These are phyloP conservation scores for Striga asiatica DNA, from an alignment of 257 asterid genomes.

Conservation along the genomic window DNA sequence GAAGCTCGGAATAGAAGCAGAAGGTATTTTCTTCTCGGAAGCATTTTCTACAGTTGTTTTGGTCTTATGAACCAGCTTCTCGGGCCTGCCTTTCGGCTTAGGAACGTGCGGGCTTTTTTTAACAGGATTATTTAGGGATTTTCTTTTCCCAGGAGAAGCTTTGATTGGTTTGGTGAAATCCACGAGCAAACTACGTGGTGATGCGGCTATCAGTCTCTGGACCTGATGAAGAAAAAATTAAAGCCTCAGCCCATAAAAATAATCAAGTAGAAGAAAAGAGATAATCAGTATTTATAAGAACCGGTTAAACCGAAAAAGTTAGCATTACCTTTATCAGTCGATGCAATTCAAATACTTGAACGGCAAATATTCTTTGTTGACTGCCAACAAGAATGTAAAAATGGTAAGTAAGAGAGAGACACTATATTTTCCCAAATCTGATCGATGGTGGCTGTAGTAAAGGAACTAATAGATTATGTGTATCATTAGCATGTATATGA, in stretches of 20 bases:
- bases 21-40: constrained; percentile 28
- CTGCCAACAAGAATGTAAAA: constrained; percentile 27
- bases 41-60: constrained; percentile 43
- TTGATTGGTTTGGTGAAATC: constrained; percentile 30
- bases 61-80: constrained; percentile 27
- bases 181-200: constrained; percentile 46
- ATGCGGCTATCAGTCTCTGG: constrained; percentile 56
- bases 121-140: constrained; percentile 24
- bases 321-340: constrained; percentile 57
- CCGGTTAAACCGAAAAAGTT: not conserved
- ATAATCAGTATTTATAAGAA: not conserved
- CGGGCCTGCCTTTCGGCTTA: constrained; percentile 32
- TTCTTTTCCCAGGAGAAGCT: constrained; percentile 23
- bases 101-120: constrained; percentile 27
- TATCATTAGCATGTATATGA: too few relatives aligned
- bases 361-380: constrained; percentile 75
- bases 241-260: not conserved
- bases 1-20: constrained; percentile 26
- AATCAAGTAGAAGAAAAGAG: not conserved
- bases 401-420: too few relatives aligned
- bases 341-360: constrained; percentile 94
- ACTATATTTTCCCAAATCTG: too few relatives aligned
- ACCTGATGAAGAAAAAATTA: constrained; percentile 35
- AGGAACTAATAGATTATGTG: too few relatives aligned
- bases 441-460: too few relatives aligned